A percentile compares a stretch with the other conserved stretches of the same genome.
phyloP scores from a whole-genome alignment of 768 basidiomycete species.

The Leccinellum albellum region DNA sequence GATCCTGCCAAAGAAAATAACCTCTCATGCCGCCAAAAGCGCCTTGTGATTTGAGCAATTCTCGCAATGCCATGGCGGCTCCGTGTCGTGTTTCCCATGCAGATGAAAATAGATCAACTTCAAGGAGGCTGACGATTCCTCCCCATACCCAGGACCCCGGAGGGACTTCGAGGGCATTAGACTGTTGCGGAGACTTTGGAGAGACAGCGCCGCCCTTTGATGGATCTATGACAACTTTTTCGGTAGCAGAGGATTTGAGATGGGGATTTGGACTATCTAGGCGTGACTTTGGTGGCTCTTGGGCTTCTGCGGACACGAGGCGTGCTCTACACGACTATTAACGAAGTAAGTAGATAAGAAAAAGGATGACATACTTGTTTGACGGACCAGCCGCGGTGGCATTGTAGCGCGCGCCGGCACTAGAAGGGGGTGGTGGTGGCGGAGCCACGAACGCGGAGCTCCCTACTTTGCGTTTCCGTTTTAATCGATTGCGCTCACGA shows the following conservation, averaged over 20 bases:
- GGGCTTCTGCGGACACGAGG: slow-evolving; percentile 63
- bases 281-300: slow-evolving; percentile 47
- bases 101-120: slow-evolving; percentile 78
- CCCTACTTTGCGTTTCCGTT: slow-evolving; percentile 89
- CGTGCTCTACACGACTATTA: slow-evolving; percentile 51
- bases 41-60: slow-evolving; percentile 82
- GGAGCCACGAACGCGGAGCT: slow-evolving; percentile 79
- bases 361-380: slow-evolving; percentile 46
- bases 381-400: slow-evolving; percentile 54
- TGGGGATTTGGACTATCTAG: slow-evolving; percentile 53
- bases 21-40: slow-evolving; percentile 79
- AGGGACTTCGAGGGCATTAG: slow-evolving; percentile 71
- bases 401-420: slow-evolving; percentile 57
- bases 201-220: slow-evolving; percentile 82
- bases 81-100: slow-evolving; percentile 96
- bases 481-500: slow-evolving; percentile 89
- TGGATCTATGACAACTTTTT: slow-evolving; percentile 76
- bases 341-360: neutral
- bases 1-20: slow-evolving; percentile 21
- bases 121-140: slow-evolving; percentile 72
- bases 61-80: slow-evolving; percentile 85
- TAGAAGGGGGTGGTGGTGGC: slow-evolving; percentile 56
- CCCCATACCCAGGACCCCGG: slow-evolving; percentile 85
- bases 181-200: slow-evolving; percentile 72
- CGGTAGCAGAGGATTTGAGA: slow-evolving; percentile 37